These are phyloP conservation scores for Neurospora tetraspora DNA, from an alignment of 495 filamentous ascomycete genomes.

Conservation along the genomic window DNA sequence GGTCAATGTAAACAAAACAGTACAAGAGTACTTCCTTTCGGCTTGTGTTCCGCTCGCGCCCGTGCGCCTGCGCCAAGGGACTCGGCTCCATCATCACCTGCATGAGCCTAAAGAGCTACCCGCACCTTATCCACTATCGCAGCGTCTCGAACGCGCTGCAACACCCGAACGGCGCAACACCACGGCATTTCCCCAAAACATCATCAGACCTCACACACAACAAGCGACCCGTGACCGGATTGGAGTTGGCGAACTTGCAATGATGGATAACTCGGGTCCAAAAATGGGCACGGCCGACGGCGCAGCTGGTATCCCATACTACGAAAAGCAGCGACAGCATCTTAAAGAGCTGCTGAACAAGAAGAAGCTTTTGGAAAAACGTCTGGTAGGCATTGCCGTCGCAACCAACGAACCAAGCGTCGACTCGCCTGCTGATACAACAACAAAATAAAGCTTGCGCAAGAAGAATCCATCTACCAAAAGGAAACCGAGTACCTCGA, in stretches of 20 bases:
- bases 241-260: constrained; percentile 11
- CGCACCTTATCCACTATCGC: background rate
- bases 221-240: background rate
- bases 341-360: constrained; percentile 39
- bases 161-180: background rate
- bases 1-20: background rate
- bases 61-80: background rate
- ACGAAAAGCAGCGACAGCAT: constrained; percentile 39
- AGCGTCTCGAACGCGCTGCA: background rate
- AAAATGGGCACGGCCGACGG: constrained; percentile 24
- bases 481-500: constrained; percentile 85
- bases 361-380: constrained; percentile 33
- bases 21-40: background rate
- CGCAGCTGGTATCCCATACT: constrained; percentile 35
- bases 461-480: constrained; percentile 75
- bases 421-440: background rate
- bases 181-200: background rate
- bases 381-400: constrained; percentile 25
- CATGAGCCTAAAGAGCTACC: background rate
- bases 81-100: background rate
- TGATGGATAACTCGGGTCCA: constrained; percentile 45
- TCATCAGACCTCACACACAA: background rate
- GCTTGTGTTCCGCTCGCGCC: background rate
- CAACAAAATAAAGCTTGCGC: constrained; percentile 14
- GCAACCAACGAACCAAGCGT: background rate